A percentile compares a stretch with the other conserved stretches of the same genome.
phyloP scores from a whole-genome alignment of 371 early-diverging fungal species.

The Mortierella sp. region DNA sequence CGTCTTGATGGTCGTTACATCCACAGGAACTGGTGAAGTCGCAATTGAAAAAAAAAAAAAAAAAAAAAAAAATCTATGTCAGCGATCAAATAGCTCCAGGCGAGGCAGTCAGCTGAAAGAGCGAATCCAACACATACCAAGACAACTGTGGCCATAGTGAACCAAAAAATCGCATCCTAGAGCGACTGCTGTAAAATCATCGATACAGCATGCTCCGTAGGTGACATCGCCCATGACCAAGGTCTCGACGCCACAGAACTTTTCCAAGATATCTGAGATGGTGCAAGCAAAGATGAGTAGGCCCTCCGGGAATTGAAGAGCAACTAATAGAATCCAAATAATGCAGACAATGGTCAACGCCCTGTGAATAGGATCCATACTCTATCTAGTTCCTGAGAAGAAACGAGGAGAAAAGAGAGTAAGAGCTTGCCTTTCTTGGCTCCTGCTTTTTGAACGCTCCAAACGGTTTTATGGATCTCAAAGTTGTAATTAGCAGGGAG shows the following conservation, averaged over 20 bases:
- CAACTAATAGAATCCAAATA: conserved; percentile 66
- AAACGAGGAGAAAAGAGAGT: neutral
- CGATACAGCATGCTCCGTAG: conserved; percentile 99
- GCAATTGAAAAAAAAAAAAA: neutral
- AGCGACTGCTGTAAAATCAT: conserved; percentile 95
- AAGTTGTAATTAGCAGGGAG: conserved; percentile 99
- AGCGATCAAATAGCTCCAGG: neutral
- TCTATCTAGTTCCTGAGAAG: neutral
- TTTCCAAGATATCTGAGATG: conserved; percentile 92
- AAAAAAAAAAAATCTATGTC: conserved; percentile 1
- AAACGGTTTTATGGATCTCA: conserved; percentile 98
- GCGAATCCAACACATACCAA: conserved; percentile 65
- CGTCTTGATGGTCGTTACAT: conserved; percentile 93
- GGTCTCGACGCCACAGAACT: conserved; percentile 91
- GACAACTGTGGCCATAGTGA: conserved; percentile 99
- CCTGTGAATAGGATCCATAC: neutral
- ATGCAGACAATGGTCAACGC: neutral
- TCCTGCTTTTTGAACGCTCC: conserved; percentile 84
- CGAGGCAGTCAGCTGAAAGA: neutral
- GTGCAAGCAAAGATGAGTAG: conserved; percentile 94
- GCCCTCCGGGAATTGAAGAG: conserved; percentile 99
- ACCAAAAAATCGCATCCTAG: conserved; percentile 98
- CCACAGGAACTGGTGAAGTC: conserved; percentile 88
- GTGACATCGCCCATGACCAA: conserved; percentile 99
- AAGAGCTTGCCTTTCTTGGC: conserved; percentile 76